Conservation (phyloP, 768 basidiomycete genomes). For the Lentinus brumalis region DNA sequence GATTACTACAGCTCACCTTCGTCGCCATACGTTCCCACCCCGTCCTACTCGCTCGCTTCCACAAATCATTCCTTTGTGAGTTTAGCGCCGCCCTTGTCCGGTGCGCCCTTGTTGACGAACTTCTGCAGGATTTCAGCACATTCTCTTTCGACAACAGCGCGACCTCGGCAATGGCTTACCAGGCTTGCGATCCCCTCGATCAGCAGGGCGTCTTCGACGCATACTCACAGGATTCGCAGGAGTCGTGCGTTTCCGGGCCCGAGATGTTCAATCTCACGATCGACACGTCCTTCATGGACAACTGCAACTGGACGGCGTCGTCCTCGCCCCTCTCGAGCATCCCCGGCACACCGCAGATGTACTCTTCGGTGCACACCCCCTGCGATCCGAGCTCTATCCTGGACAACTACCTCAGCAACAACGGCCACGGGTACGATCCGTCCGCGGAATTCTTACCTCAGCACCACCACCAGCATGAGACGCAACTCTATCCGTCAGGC, state of each 20-base stretch:
- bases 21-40: conserved; percentile 22
- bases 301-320: conserved; percentile 17
- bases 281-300: conserved; percentile 25
- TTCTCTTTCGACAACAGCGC: conserved; percentile 30
- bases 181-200: conserved; percentile 25
- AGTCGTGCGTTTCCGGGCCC: conserved; percentile 11
- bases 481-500: conserved; percentile 6
- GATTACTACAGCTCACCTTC: conserved; percentile 28
- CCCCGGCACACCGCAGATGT: conserved; percentile 28
- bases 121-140: conserved; percentile 27
- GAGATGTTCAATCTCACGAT: conserved; percentile 19
- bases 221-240: conserved; percentile 12
- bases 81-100: not conserved
- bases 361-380: conserved; percentile 13
- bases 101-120: not conserved
- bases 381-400: conserved; percentile 11
- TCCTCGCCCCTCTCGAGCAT: conserved; percentile 29
- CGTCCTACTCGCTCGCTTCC: conserved; percentile 21
- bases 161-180: conserved; percentile 13
- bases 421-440: conserved; percentile 17
- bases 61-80: conserved; percentile 31
- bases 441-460: conserved; percentile 25
- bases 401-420: conserved; percentile 13
- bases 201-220: conserved; percentile 24
- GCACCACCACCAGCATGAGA: conserved; percentile 10